A percentile compares a stretch with the other conserved stretches of the same genome.
phyloP scores from a whole-genome alignment of 805 yeast species.

The Wickerhamomyces bisporus region DNA sequence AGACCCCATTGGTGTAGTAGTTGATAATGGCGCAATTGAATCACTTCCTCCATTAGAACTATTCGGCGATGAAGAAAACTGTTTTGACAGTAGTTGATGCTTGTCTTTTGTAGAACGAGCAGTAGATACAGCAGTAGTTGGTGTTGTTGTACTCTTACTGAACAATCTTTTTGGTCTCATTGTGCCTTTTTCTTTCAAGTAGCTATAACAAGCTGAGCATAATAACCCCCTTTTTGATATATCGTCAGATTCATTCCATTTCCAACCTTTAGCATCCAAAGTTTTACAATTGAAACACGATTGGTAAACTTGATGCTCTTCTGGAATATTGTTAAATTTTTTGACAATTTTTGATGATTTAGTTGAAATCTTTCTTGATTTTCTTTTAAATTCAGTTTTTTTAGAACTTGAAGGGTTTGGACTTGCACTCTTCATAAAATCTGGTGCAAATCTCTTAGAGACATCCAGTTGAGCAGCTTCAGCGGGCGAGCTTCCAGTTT shows the following conservation, averaged over 20 bases:
- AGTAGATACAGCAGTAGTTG: neutral
- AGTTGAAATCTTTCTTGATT: constrained; percentile 4
- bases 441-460: constrained; percentile 24
- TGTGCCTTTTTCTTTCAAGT: constrained; percentile 18
- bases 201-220: constrained; percentile 22
- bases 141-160: constrained; percentile 8
- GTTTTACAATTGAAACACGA: constrained; percentile 23
- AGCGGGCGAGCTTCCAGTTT: constrained; percentile 2
- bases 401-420: neutral
- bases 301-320: constrained; percentile 15
- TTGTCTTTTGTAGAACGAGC: neutral
- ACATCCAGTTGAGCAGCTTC: constrained; percentile 5
- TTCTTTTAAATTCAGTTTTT: constrained; percentile 5
- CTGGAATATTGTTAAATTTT: constrained; percentile 6
- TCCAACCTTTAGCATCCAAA: constrained; percentile 22
- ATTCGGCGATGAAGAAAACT: constrained; percentile 14
- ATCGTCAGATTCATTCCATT: constrained; percentile 23
- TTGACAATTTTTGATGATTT: neutral
- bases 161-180: constrained; percentile 23
- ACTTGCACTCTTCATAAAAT: constrained; percentile 13
- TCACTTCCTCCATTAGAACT: constrained; percentile 6
- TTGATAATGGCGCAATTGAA: constrained; percentile 6
- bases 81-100: constrained; percentile 3
- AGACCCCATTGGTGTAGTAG: no score
- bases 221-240: constrained; percentile 19